Conservation (phyloP, 2,329 filamentous ascomycete genomes). For the Sclerotinia subarctica region DNA sequence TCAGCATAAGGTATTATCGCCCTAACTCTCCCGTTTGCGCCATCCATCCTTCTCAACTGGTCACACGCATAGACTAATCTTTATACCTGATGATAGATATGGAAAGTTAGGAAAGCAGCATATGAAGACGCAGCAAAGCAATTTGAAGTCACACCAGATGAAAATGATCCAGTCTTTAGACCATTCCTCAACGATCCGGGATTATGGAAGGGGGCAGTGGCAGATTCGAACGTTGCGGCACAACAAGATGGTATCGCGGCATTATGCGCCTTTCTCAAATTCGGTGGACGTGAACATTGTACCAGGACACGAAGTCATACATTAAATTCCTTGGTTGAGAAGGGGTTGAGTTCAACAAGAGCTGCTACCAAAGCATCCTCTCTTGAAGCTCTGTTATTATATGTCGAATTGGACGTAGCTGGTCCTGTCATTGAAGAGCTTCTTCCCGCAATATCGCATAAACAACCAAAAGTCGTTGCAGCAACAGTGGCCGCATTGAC, state of each 20-base stretch:
- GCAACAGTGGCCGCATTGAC: conserved; percentile 74
- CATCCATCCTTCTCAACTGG: not conserved
- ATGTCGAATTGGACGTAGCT: conserved; percentile 84
- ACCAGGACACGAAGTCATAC: conserved; percentile 72
- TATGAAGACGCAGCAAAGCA: conserved; percentile 90
- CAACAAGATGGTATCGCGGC: conserved; percentile 89
- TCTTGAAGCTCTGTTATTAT: conserved; percentile 80
- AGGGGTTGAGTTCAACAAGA: conserved; percentile 82
- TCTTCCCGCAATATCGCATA: conserved; percentile 76
- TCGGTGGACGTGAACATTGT: conserved; percentile 75
- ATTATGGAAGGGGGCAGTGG: conserved; percentile 88
- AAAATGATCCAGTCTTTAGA: conserved; percentile 79
- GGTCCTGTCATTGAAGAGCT: conserved; percentile 88
- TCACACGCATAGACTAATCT: conserved; percentile 29
- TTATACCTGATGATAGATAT: conserved; percentile 54
- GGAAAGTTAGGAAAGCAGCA: conserved; percentile 94
- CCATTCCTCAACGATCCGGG: conserved; percentile 82
- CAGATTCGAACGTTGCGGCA: conserved; percentile 93
- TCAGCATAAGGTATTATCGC: conserved; percentile 64
- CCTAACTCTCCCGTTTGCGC: not conserved
- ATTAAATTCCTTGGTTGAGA: conserved; percentile 79
- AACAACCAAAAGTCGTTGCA: conserved; percentile 84
- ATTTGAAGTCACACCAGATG: conserved; percentile 81
- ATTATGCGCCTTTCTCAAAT: conserved; percentile 89
- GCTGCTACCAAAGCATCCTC: conserved; percentile 85